Percentiles rank a stretch among this genome's conserved stretches.
Evolutionary conservation across 2,329 filamentous ascomycete genomes (phyloP).

Genomic region (Cadophora sp.): DNA sequence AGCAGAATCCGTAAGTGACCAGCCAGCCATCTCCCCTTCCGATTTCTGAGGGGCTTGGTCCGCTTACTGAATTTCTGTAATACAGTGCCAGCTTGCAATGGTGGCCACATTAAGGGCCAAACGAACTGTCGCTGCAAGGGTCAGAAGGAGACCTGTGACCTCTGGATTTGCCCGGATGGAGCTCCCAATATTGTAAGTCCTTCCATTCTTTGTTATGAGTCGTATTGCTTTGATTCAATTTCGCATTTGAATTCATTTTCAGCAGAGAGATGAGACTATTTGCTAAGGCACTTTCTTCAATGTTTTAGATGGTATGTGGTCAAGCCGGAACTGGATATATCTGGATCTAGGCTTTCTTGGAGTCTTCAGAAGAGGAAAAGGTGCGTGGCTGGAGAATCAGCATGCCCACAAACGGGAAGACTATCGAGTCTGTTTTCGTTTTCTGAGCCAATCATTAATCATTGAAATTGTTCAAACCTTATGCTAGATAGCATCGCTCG

Average conservation of each 20-base stretch:
- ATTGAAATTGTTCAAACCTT: not conserved
- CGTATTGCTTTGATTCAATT: not conserved
- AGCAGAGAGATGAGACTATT: not conserved
- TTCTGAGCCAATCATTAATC: not conserved
- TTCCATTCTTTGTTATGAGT: not conserved
- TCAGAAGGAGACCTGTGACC: constrained; percentile 20
- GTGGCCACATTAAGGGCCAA: constrained; percentile 8
- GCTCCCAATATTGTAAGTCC: constrained; percentile 10
- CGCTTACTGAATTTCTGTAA: not conserved
- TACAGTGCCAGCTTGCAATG: constrained; percentile 16
- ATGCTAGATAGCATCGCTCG: not conserved
- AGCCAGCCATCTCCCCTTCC: not conserved
- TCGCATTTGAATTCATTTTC: not conserved
- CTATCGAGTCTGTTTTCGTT: not conserved
- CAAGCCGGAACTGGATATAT: constrained; percentile 9
- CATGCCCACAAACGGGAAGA: not conserved
- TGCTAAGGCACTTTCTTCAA: not conserved
- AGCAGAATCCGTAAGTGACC: constrained; percentile 15
- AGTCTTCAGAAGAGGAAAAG: no score
- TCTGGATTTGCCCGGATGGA: constrained; percentile 15
- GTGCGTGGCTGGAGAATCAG: not conserved
- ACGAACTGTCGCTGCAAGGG: constrained; percentile 19
- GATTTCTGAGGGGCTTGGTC: no score
- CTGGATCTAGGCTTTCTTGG: not conserved
- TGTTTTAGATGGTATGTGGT: constrained; percentile 1